Percentiles rank a stretch among this genome's conserved stretches.
Evolutionary conservation across 2,329 filamentous ascomycete species (phyloP).

Genomic region (Chaetomiaceae sp.): DNA sequence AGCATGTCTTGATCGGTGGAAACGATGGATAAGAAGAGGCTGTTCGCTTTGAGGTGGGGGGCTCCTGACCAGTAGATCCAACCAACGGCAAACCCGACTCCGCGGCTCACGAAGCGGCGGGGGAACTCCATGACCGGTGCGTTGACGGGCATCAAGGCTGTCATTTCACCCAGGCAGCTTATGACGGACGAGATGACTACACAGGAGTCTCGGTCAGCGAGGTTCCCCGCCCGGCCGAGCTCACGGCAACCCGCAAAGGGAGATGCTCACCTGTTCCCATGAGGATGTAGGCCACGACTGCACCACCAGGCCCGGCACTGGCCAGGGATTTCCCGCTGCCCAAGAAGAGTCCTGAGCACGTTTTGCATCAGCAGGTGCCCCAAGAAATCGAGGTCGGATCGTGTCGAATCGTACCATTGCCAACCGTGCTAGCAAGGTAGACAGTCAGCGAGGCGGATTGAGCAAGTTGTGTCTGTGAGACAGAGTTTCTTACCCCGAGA

Average conservation of each 20-base stretch:
- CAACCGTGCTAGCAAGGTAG: slow-evolving; percentile 32
- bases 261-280: slow-evolving; percentile 33
- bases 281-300: slow-evolving; percentile 38
- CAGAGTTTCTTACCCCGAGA: slow-evolving; percentile 35
- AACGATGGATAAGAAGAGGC: background rate
- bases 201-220: background rate
- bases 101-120: slow-evolving; percentile 34
- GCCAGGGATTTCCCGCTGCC: slow-evolving; percentile 38
- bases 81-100: slow-evolving; percentile 36
- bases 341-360: slow-evolving; percentile 34
- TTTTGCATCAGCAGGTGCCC: background rate
- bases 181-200: slow-evolving; percentile 40
- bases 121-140: slow-evolving; percentile 38
- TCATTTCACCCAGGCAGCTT: slow-evolving; percentile 40
- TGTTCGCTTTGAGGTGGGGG: too few relatives aligned
- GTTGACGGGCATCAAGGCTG: slow-evolving; percentile 38
- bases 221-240: background rate
- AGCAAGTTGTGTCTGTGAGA: background rate
- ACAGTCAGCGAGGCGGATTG: background rate
- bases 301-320: slow-evolving; percentile 38
- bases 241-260: background rate
- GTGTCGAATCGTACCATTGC: slow-evolving; percentile 33
- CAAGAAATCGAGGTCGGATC: background rate
- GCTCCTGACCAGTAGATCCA: slow-evolving; percentile 36
- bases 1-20: too few relatives aligned